These are phyloP conservation scores for Delonix regia DNA, from an alignment of 306 rosid genomes.

Conservation along the genomic window DNA sequence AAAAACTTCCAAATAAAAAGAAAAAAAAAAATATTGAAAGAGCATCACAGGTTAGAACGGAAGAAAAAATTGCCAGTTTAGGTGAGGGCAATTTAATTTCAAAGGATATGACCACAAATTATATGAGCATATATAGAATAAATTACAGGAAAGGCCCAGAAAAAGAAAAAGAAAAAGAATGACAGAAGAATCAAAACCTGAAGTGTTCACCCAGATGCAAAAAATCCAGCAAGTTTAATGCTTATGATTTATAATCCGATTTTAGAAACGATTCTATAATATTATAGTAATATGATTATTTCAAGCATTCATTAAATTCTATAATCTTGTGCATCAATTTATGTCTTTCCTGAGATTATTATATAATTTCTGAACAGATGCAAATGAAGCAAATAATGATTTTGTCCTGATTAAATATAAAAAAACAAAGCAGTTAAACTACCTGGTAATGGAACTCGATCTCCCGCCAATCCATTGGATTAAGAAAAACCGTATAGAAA, in stretches of 20 bases:
- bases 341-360: not conserved
- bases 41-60: not conserved
- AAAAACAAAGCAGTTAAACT: not conserved
- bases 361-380: slow-evolving; percentile 1
- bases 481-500: slow-evolving; percentile 26
- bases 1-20: not conserved
- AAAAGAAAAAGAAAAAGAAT: not conserved
- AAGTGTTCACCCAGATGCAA: not conserved
- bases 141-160: not conserved
- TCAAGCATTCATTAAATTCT: not conserved
- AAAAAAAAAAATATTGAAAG: not conserved
- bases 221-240: not conserved
- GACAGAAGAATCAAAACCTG: not conserved
- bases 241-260: not conserved
- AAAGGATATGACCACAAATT: not conserved
- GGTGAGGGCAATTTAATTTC: not conserved
- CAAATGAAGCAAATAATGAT: slow-evolving; percentile 27
- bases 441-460: slow-evolving; percentile 47
- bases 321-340: not conserved
- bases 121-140: not conserved
- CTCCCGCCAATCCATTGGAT: slow-evolving; percentile 34
- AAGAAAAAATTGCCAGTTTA: not conserved
- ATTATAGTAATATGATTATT: not conserved
- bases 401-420: not conserved
- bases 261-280: not conserved